Percentiles rank a stretch among this genome's conserved stretches.
Conservation (phyloP, 805 yeast species). For the Metschnikowia lochheadii region DNA sequence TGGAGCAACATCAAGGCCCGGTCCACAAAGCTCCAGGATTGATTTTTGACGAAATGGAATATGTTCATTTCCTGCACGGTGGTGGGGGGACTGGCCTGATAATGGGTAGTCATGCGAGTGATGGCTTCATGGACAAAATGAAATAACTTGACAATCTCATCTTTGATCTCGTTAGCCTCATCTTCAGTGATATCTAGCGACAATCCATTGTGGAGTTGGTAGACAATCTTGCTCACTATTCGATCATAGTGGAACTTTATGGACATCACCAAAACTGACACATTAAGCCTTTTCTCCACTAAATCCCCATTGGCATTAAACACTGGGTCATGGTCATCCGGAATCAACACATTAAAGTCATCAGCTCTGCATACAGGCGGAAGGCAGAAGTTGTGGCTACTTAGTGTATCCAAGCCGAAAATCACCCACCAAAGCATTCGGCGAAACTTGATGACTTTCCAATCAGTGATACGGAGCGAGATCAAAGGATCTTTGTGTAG, state of each 20-base stretch:
- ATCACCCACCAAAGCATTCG: conserved; percentile 68
- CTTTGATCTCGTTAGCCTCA: conserved; percentile 43
- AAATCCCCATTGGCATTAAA: conserved; percentile 26
- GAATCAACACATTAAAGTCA: conserved; percentile 56
- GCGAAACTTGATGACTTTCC: conserved; percentile 47
- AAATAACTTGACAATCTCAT: conserved; percentile 47
- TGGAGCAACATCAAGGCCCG: conserved; percentile 45
- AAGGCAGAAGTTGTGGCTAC: conserved; percentile 51
- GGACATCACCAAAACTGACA: conserved; percentile 47
- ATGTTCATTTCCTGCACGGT: conserved; percentile 41
- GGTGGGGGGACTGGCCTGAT: conserved; percentile 33
- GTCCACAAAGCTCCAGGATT: conserved; percentile 52
- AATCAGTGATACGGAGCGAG: conserved; percentile 46
- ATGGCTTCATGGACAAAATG: conserved; percentile 48
- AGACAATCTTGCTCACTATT: conserved; percentile 51
- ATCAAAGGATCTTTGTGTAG: conserved; percentile 59
- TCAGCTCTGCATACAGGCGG: conserved; percentile 50
- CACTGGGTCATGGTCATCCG: conserved; percentile 43
- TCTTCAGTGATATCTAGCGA: conserved; percentile 39
- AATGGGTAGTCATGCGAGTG: conserved; percentile 31
- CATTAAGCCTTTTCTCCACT: conserved; percentile 35
- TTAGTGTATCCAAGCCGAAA: conserved; percentile 53
- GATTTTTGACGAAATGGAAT: conserved; percentile 44
- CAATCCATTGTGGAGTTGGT: conserved; percentile 46
- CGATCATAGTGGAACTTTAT: conserved; percentile 51